Percentiles rank a stretch among this genome's conserved stretches.
Conservation (phyloP, 345 rosid species). For the Eucalyptus cloeziana region DNA sequence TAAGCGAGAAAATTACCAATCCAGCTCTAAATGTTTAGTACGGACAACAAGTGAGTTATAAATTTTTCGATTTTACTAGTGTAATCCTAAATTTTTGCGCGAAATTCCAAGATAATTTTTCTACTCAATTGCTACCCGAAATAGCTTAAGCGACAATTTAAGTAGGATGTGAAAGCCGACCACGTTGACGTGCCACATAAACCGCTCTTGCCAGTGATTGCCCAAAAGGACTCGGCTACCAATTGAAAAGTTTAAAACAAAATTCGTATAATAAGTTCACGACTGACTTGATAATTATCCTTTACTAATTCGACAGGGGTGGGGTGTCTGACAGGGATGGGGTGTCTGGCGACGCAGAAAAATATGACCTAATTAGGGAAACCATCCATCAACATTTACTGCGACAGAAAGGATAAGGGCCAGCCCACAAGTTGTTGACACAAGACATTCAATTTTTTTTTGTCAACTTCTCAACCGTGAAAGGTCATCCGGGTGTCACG, state of each 20-base stretch:
- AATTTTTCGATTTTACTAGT: background rate
- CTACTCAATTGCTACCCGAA: accelerated
- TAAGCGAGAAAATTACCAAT: background rate
- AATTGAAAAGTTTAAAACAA: background rate
- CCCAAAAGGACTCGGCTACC: too few relatives aligned
- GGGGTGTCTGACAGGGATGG: background rate
- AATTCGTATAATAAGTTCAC: background rate
- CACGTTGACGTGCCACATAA: background rate
- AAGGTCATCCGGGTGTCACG: background rate
- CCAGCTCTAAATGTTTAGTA: background rate
- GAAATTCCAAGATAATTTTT: accelerated
- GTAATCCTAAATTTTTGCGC: accelerated
- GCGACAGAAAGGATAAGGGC: background rate
- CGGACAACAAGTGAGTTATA: accelerated
- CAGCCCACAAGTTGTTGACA: background rate
- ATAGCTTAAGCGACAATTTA: accelerated
- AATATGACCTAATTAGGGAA: background rate
- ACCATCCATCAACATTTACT: background rate
- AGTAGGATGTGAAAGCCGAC: background rate
- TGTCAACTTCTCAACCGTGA: background rate
- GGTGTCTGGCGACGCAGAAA: background rate
- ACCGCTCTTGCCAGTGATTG: accelerated
- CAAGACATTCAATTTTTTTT: background rate
- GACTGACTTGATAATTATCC: too few relatives aligned
- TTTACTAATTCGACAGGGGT: background rate